A percentile compares a stretch with the other conserved stretches of the same genome.
These are phyloP conservation scores for Xylaria sp. DNA, from an alignment of 2,329 filamentous ascomycete species.

Conservation along the genomic window DNA sequence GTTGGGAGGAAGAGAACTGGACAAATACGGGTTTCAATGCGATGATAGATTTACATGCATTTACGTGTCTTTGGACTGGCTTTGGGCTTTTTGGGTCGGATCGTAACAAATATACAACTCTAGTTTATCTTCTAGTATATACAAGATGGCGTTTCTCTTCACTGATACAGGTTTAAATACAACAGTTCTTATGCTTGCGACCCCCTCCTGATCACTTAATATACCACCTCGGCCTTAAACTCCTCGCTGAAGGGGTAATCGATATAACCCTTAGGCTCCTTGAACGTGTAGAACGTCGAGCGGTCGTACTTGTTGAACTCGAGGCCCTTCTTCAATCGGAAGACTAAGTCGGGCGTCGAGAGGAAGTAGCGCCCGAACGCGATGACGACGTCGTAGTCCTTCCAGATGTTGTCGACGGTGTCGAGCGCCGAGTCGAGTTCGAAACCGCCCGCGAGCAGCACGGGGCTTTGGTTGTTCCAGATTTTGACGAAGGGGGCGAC, in stretches of 20 bases:
- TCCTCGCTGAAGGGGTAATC: slow-evolving; percentile 22
- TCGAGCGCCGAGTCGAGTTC: slow-evolving; percentile 33
- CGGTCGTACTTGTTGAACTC: slow-evolving; percentile 41
- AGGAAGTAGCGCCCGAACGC: slow-evolving; percentile 47
- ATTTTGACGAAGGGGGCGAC: slow-evolving; percentile 42
- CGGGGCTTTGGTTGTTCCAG: slow-evolving; percentile 40
- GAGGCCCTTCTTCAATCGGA: slow-evolving; percentile 39
- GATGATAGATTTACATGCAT: too few species aligned
- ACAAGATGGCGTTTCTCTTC: too few species aligned
- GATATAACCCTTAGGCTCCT: slow-evolving; percentile 20
- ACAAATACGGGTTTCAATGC: too few species aligned
- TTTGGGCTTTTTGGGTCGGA: too few species aligned
- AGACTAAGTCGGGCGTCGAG: slow-evolving; percentile 44
- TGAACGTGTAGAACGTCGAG: slow-evolving; percentile 38
- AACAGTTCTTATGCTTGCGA: too few species aligned
- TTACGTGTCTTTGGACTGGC: too few species aligned
- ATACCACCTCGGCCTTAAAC: background rate
- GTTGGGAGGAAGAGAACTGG: too few species aligned
- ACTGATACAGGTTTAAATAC: too few species aligned
- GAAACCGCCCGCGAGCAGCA: slow-evolving; percentile 45
- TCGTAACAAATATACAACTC: too few species aligned
- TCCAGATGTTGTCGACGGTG: slow-evolving; percentile 37
- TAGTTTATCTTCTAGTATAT: too few species aligned
- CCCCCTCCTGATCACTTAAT: background rate
- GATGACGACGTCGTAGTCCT: slow-evolving; percentile 39